Conservation (phyloP, 225 moss, liverwort and hornwort species). For the Bryum argenteum region DNA sequence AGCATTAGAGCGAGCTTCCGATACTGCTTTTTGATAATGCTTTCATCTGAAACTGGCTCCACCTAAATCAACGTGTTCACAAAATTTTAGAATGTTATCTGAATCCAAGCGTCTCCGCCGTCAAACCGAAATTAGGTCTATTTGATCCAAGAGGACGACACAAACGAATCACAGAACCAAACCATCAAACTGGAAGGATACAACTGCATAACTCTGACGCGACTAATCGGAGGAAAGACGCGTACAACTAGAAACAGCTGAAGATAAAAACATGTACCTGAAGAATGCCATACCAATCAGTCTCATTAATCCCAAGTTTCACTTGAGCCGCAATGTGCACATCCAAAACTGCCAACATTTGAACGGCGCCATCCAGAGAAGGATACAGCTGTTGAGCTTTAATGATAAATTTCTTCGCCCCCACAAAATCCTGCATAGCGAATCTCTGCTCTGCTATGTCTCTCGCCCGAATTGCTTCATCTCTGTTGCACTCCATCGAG, state of each 20-base stretch:
- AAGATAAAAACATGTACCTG: constrained; percentile 36
- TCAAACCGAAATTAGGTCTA: background rate
- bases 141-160: background rate
- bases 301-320: constrained; percentile 73
- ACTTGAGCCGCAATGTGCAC: constrained; percentile 76
- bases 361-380: constrained; percentile 63
- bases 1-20: constrained; percentile 78
- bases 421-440: constrained; percentile 74
- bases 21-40: constrained; percentile 84
- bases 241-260: background rate
- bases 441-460: constrained; percentile 72
- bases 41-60: constrained; percentile 75
- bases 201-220: background rate
- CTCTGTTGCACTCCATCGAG: constrained; percentile 95
- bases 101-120: background rate
- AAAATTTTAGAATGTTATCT: background rate
- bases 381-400: constrained; percentile 85
- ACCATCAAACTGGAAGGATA: background rate
- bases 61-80: constrained; percentile 48
- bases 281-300: constrained; percentile 92
- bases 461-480: constrained; percentile 88
- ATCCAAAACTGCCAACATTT: constrained; percentile 83
- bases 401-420: constrained; percentile 80
- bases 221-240: background rate
- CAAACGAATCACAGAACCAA: background rate